Evolutionary conservation across 768 basidiomycete species (phyloP), one percentile per base, ranked within the genome.

Genomic region (Lactarius trivialis): DNA sequence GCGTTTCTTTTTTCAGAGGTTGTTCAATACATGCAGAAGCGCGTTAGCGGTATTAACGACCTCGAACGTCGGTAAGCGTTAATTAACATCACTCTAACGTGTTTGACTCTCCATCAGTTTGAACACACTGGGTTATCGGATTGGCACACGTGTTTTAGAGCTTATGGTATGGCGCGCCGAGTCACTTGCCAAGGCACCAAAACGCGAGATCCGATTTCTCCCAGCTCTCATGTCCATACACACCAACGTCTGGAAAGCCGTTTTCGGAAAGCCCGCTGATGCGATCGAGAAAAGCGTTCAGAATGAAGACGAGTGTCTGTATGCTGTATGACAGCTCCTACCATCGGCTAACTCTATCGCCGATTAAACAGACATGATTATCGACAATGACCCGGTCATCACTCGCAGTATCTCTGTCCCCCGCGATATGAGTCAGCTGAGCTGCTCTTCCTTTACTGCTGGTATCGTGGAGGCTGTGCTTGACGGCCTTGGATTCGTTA

Each of bases 401-500:
- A 95, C 97, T 65, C 85, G 92, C 61, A 81, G 92, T 67, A 92
- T 99, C 64, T 93, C 93, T 33, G 90, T 98, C 15, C 97, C 97
- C 24, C 85, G 85, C 68, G 97, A 99, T 71, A 86, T 99, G 84
- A 91, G 86, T 69, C 86, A 90, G 69, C 80, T 99, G 41, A 95
- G 90, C 69, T 98, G 94, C 71, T 97, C 93, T n/a, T 98, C 97
- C 3, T 90, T 96, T 71, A 93, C 93, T 0, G 97, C 97, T 12
- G 97, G 97, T 1, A 86, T 99, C 54, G 96, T 99, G 14, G 97
- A 99, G 75, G 97, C 95, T 12, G 92, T 96, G 17, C 78, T 98
- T 65, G 95, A 98, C 71, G 94, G 93, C 1, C 79, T 96, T 28
- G 91, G 93, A 61, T 93, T 98, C 68, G 95, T 97, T 71, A 70